These are phyloP conservation scores for Bolboschoenus planiculmis DNA, from an alignment of 176 grass and related monocot genomes.

Conservation along the genomic window DNA sequence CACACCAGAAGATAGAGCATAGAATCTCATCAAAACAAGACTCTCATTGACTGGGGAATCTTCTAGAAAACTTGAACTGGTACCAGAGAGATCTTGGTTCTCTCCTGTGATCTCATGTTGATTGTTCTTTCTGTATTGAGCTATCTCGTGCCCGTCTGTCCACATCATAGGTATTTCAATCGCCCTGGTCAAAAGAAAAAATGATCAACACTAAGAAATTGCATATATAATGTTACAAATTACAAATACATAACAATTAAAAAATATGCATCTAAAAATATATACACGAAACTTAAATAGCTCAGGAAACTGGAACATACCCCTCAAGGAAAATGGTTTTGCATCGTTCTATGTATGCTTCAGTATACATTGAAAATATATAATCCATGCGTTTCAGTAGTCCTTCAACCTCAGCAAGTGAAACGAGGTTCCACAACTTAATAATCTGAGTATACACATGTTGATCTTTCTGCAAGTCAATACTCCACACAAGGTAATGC, in stretches of 20 bases:
- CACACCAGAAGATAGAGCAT: slow-evolving; percentile 63
- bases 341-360: slow-evolving; percentile 55
- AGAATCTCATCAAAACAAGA: slow-evolving; percentile 86
- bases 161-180: slow-evolving; percentile 61
- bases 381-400: slow-evolving; percentile 44
- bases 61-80: slow-evolving; percentile 26
- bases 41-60: slow-evolving; percentile 87
- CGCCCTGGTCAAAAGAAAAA: slow-evolving; percentile 31
- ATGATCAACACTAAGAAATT: background rate
- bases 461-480: slow-evolving; percentile 49
- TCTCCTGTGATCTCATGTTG: slow-evolving; percentile 25
- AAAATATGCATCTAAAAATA: background rate
- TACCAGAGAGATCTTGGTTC: slow-evolving; percentile 18
- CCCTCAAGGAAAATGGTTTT: slow-evolving; percentile 31
- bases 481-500: slow-evolving; percentile 66
- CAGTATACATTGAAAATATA: slow-evolving; percentile 73
- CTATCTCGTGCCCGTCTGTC: slow-evolving; percentile 37
- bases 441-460: slow-evolving; percentile 53
- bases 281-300: background rate
- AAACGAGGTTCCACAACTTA: slow-evolving; percentile 65
- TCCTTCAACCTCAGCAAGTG: slow-evolving; percentile 39
- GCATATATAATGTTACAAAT: too few relatives aligned
- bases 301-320: slow-evolving; percentile 34
- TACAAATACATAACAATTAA: background rate
- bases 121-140: slow-evolving; percentile 37